Conservation (phyloP, 306 rosid genomes). For the Begonia masoniana region DNA sequence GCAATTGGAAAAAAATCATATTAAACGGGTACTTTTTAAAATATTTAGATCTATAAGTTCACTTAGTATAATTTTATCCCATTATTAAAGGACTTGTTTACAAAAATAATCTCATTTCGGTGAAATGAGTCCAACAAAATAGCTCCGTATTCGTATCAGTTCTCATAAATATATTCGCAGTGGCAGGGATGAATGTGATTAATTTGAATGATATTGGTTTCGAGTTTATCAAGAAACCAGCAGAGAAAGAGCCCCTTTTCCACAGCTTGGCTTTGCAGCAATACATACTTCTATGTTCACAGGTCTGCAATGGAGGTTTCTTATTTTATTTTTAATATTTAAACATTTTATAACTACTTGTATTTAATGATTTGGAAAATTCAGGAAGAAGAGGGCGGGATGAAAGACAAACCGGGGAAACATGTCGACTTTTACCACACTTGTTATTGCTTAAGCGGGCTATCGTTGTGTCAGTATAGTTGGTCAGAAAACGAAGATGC, state of each 20-base stretch:
- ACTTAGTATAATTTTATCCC: too few relatives aligned
- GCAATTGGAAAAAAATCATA: too few relatives aligned
- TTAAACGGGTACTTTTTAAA: too few relatives aligned
- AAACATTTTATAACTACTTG: background rate
- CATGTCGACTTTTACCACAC: slow-evolving; percentile 70
- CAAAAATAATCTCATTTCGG: too few relatives aligned
- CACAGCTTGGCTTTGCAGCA: slow-evolving; percentile 75
- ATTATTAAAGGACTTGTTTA: too few relatives aligned
- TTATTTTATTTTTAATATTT: background rate
- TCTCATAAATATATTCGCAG: too few relatives aligned
- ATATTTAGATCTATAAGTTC: too few relatives aligned
- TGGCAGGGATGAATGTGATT: slow-evolving; percentile 3
- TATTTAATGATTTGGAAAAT: background rate
- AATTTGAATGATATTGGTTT: slow-evolving; percentile 48
- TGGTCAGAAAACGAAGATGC: slow-evolving; percentile 38
- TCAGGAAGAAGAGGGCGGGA: slow-evolving; percentile 71
- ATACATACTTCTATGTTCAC: slow-evolving; percentile 73
- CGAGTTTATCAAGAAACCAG: slow-evolving; percentile 35
- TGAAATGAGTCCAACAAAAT: too few relatives aligned
- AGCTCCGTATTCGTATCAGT: too few relatives aligned
- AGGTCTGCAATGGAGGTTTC: slow-evolving; percentile 32
- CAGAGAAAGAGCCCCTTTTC: slow-evolving; percentile 42
- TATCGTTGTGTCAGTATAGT: slow-evolving; percentile 70
- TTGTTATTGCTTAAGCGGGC: slow-evolving; percentile 88
- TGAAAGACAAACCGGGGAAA: slow-evolving; percentile 84